Base-by-base conservation (phyloP, 176 grass and related monocot genomes). In the Oryza punctata region DNA sequence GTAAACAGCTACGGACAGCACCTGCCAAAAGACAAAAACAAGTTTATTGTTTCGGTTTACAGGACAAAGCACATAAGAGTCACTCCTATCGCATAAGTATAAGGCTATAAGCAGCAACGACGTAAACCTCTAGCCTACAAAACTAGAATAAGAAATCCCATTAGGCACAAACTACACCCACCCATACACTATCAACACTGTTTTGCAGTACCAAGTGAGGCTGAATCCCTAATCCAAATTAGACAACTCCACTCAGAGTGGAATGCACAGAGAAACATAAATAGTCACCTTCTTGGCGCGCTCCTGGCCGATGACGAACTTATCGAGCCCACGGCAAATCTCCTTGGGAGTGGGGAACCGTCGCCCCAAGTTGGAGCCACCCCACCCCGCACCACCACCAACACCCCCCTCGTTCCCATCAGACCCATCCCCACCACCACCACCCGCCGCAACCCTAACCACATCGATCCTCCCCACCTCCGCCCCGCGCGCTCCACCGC, bases 281-380 rank as follows among this genome's bases (percentile, higher is more conserved):
- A 21, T 21, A 8, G 6, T 19, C 40, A 90, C 91, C 91, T 93
- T 93, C 74, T 93, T 93, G 35, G 91, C 81, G 12, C 87, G 81
- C 78, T 93, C 85, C 78, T 93, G 91, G 7, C 91, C 91, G 28
- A 90, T 90, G 65, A 93, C 91, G 52, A 93, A 93, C 73, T 87
- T 93, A 57, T 93, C 88, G 10, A 93, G 77, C 61, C 87, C 91
- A 37, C 63, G 69, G 77, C 78, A 82, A 68, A 93, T 93, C 68
- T 90, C 81, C 73, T 90, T 93, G 66, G 91, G 91, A 40, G 88
- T 93, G 40, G 91, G 91, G 63, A 93, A 90, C 28, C 46, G 78
- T 2, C 70, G 69, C 6, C 85, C 88, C 12, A 93, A 44, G 41
- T 87, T 90, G 10, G 88, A 87, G 7, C 88, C 88, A 10, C 87